Conservation (phyloP, 78 protist species). For the Guillardia theta region DNA sequence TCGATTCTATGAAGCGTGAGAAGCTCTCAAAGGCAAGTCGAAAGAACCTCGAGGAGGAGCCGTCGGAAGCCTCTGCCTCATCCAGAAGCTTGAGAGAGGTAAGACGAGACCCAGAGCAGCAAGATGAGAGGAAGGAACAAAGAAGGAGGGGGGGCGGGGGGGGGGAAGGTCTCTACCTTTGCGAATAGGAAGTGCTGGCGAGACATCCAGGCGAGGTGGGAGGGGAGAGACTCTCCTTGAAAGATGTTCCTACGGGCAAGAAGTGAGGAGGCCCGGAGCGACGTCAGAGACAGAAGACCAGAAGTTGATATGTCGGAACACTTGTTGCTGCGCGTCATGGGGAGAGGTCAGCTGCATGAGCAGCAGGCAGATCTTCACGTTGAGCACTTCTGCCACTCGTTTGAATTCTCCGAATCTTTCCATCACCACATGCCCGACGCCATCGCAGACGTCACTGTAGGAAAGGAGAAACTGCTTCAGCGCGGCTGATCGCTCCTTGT, state of each 20-base stretch:
- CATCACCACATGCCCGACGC: not conserved
- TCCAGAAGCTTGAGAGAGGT: too few species aligned
- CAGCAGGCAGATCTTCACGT: not conserved
- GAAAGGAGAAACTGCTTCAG: not conserved
- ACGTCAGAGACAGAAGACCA: not conserved
- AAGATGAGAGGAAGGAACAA: too few species aligned
- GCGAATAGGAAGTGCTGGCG: not conserved
- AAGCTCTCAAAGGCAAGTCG: too few species aligned
- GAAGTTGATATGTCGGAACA: not conserved
- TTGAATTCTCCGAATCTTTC: not conserved
- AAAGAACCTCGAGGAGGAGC: too few species aligned
- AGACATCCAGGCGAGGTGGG: not conserved
- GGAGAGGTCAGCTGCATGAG: not conserved
- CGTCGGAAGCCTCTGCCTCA: too few species aligned
- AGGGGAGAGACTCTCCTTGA: too few species aligned
- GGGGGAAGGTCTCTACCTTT: too few species aligned
- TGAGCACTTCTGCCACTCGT: not conserved
- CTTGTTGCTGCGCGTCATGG: not conserved
- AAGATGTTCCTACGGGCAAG: too few species aligned
- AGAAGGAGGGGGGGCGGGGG: too few species aligned
- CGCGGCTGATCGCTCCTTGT: not conserved
- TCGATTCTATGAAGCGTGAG: too few species aligned
- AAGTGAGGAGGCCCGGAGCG: too few species aligned
- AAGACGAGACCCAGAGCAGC: too few species aligned
- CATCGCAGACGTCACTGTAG: not conserved